phyloP scores from a whole-genome alignment of 2,329 filamentous ascomycete species.

The Apiospora rasikravindrae region DNA sequence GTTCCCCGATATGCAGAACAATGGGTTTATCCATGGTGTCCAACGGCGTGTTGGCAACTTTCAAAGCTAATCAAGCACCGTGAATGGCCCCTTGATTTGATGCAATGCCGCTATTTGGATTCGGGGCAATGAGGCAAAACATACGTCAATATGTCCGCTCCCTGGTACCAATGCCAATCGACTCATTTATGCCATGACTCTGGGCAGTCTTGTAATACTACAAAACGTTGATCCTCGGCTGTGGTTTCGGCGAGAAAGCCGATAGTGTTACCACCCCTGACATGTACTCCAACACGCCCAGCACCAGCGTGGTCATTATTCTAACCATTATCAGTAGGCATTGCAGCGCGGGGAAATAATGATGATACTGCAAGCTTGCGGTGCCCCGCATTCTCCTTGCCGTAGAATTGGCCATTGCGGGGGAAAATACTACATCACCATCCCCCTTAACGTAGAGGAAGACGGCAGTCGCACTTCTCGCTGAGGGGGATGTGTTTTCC shows the following conservation, averaged over 20 bases:
- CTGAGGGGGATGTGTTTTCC: neutral
- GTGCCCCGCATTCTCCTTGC: neutral
- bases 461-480: neutral
- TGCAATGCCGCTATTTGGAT: too few species aligned
- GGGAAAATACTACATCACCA: neutral
- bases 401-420: too few species aligned
- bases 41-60: neutral
- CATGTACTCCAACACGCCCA: neutral
- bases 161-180: too few species aligned
- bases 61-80: too few species aligned
- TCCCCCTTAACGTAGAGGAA: neutral
- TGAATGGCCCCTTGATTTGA: too few species aligned
- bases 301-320: neutral
- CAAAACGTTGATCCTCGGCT: neutral
- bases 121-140: neutral
- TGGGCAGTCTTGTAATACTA: too few species aligned
- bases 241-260: neutral
- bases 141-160: too few species aligned
- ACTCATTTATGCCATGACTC: too few species aligned
- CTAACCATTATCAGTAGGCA: accelerated
- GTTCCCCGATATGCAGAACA: constrained; percentile 50
- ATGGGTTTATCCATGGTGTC: constrained; percentile 34
- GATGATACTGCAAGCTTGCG: neutral
- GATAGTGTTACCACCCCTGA: neutral
- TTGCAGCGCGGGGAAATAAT: neutral